Evolutionary conservation across 192 early-diverging fungal species (phyloP).

Genomic region (Lobosporangium transversale): DNA sequence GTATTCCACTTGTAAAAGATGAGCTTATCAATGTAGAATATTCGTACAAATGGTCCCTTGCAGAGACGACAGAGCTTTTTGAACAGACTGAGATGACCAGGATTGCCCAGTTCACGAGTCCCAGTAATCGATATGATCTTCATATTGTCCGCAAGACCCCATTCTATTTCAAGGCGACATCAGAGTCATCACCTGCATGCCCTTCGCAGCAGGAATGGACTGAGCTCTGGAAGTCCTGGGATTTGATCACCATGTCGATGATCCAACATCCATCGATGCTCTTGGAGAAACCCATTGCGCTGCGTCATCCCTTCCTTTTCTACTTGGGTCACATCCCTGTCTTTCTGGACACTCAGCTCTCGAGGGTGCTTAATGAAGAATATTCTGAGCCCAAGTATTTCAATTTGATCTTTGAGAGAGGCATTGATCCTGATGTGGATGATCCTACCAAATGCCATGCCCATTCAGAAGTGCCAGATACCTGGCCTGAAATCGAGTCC

Average conservation of each 20-base stretch:
- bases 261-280: constrained; percentile 63
- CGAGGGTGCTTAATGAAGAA: constrained; percentile 53
- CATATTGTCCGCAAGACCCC: constrained; percentile 66
- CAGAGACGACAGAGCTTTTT: constrained; percentile 66
- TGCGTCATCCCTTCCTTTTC: constrained; percentile 91
- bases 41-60: constrained; percentile 81
- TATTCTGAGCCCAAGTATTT: constrained; percentile 72
- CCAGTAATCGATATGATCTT: constrained; percentile 64
- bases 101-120: constrained; percentile 63
- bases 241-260: constrained; percentile 72
- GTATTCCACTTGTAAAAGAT: constrained; percentile 66
- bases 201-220: constrained; percentile 80
- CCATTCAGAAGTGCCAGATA: constrained; percentile 73
- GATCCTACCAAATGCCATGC: constrained; percentile 76
- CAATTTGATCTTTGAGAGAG: constrained; percentile 90
- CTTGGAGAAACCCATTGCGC: constrained; percentile 76
- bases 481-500: constrained; percentile 78
- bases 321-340: constrained; percentile 88
- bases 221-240: constrained; percentile 86
- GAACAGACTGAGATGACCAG: constrained; percentile 56
- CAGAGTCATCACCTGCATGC: constrained; percentile 29
- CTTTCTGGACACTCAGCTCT: constrained; percentile 73
- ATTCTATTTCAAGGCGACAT: constrained; percentile 54
- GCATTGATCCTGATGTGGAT: constrained; percentile 91
- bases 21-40: constrained; percentile 93